Conservation (phyloP, 2,329 filamentous ascomycete species). For the Septoria linicola region DNA sequence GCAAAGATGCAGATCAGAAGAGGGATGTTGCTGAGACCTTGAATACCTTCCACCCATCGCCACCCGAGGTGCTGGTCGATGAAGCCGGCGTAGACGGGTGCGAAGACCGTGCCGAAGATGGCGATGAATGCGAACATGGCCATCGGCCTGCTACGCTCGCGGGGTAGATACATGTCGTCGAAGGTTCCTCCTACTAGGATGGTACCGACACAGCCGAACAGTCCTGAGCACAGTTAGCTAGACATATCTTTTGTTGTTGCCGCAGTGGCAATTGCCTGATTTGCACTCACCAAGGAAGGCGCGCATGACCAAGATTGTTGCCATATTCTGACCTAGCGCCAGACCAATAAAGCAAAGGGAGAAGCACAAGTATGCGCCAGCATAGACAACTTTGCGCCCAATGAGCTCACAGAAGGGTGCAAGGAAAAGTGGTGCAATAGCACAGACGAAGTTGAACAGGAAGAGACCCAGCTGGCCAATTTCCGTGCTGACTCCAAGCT, state of each 20-base stretch:
- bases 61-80: slow-evolving; percentile 55
- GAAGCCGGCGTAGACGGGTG: slow-evolving; percentile 56
- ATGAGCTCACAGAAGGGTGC: slow-evolving; percentile 53
- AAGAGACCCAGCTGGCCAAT: slow-evolving; percentile 53
- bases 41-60: slow-evolving; percentile 57
- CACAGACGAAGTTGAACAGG: slow-evolving; percentile 52
- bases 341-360: slow-evolving; percentile 51
- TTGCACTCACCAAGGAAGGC: slow-evolving; percentile 41
- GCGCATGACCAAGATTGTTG: slow-evolving; percentile 50
- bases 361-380: slow-evolving; percentile 49
- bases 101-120: slow-evolving; percentile 54
- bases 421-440: slow-evolving; percentile 49
- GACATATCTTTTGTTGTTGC: no score
- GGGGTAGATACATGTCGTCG: slow-evolving; percentile 50
- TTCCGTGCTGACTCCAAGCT: slow-evolving; percentile 45
- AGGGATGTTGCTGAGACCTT: slow-evolving; percentile 53
- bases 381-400: slow-evolving; percentile 50
- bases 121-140: slow-evolving; percentile 51
- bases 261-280: no score
- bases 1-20: slow-evolving; percentile 47
- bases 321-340: slow-evolving; percentile 50
- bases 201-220: slow-evolving; percentile 53
- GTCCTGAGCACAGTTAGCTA: slow-evolving; percentile 27
- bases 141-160: slow-evolving; percentile 49
- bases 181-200: slow-evolving; percentile 54